phyloP scores from a whole-genome alignment of 495 filamentous ascomycete species.

The Aspergillus panamensis region DNA sequence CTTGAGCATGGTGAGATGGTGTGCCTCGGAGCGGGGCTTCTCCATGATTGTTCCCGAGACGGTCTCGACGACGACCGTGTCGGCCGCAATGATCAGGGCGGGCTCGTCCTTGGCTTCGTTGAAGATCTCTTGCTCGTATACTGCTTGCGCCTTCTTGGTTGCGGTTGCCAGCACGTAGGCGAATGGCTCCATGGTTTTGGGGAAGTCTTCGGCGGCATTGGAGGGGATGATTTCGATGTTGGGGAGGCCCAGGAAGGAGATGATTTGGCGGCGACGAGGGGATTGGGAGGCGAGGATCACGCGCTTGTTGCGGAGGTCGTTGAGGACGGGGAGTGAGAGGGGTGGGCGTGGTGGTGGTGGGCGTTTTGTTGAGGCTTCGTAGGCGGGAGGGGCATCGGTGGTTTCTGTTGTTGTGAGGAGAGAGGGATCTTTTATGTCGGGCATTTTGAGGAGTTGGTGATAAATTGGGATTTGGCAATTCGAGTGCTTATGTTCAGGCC shows the following conservation, averaged over 20 bases:
- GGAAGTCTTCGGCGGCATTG: slow-evolving; percentile 72
- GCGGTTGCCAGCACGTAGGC: slow-evolving; percentile 91
- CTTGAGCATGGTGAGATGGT: slow-evolving; percentile 79
- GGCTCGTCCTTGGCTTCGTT: slow-evolving; percentile 64
- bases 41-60: slow-evolving; percentile 69
- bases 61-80: slow-evolving; percentile 78
- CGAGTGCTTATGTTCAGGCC: not conserved
- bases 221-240: slow-evolving; percentile 83
- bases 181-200: slow-evolving; percentile 75
- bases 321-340: slow-evolving; percentile 73
- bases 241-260: slow-evolving; percentile 66
- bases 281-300: slow-evolving; percentile 86
- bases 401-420: slow-evolving; percentile 21
- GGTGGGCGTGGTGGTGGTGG: slow-evolving; percentile 51
- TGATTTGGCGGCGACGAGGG: slow-evolving; percentile 75
- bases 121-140: slow-evolving; percentile 68
- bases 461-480: no score
- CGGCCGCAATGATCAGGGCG: slow-evolving; percentile 81
- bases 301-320: slow-evolving; percentile 64
- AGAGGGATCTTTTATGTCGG: slow-evolving; percentile 34
- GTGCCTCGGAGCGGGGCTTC: slow-evolving; percentile 77
- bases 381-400: slow-evolving; percentile 36
- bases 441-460: slow-evolving; percentile 22
- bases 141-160: slow-evolving; percentile 69
- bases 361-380: slow-evolving; percentile 29